Evolutionary conservation across 1,284 basidiomycete species (phyloP), one percentile per base, ranked within the genome.

Genomic region (Bjerkandera adusta): DNA sequence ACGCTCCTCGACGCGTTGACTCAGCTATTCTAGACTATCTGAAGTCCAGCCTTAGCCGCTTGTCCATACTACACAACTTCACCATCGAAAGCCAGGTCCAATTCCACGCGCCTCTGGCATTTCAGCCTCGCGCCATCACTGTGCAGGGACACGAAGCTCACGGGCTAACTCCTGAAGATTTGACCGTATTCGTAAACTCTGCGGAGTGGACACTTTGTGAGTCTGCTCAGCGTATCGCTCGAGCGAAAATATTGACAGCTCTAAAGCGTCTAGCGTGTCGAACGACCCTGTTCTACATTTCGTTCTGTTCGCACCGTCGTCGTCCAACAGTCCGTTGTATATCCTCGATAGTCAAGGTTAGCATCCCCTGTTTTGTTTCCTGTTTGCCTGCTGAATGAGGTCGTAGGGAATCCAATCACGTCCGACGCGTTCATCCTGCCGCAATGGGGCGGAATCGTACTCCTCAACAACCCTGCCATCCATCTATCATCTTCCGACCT

Each of bases 271-370:
- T 0, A 83, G 85, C 50, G 81, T 84, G 1, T 92, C 91, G 10
- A 92, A 90, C 54, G 92, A 97, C 56, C 92, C 92, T 4, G 92
- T 97, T 0, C 69, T 99, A 1, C 91, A 97, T 63, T 96, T 99
- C 61, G 68, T 99, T 39, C 69, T 97, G 1, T 99, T 94, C 64
- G 73, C 97, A 1, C 96, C 97, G 0, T 87, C 88, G 0, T 63
- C 72, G 1, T 58, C 59, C 5, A 81, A 83, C 51, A 71, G 81
- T 16, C 93, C 96, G 1, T 66, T 99, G 47, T 67, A 70, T 21
- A 84, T 96, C 15, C 69, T 90, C 2, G 71, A 83, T 48, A 53
- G 68, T 10, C 61, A 77, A 37, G 79, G 90, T 85, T 50, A 52
- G n/a, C n/a, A n/a, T n/a, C n/a, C n/a, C n/a, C n/a, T n/a, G 69